phyloP scores from a whole-genome alignment of 208 protist species.

The Leishmania amazonensis region DNA sequence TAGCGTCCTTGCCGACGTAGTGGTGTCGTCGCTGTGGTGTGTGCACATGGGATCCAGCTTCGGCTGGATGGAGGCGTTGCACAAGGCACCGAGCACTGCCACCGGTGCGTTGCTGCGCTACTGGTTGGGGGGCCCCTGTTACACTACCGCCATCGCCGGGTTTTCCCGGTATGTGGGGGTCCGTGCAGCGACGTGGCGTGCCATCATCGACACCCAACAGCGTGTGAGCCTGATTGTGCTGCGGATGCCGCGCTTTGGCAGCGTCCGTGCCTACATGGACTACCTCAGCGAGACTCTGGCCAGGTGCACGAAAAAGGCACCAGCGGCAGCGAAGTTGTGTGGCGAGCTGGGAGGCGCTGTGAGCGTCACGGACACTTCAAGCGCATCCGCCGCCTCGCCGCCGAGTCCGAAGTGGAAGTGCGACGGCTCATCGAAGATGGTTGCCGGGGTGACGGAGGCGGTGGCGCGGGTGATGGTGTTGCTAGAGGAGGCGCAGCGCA shows the following conservation, averaged over 20 bases:
- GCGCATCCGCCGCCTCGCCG: too few species aligned
- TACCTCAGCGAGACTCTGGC: constrained; percentile 11
- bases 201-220: constrained; percentile 13
- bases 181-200: constrained; percentile 15
- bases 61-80: constrained; percentile 15
- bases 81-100: constrained; percentile 4
- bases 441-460: too few species aligned
- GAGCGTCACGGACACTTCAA: too few species aligned
- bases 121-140: too few species aligned
- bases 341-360: too few species aligned
- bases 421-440: too few species aligned
- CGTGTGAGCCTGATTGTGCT: constrained; percentile 20
- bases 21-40: constrained; percentile 46
- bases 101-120: too few species aligned
- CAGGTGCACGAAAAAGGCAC: too few species aligned
- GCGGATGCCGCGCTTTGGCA: constrained; percentile 35
- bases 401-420: too few species aligned
- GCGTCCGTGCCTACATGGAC: constrained; percentile 34
- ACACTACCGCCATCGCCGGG: not conserved
- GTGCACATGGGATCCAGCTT: constrained; percentile 27
- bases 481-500: too few species aligned
- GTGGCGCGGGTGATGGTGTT: too few species aligned
- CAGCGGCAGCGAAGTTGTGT: too few species aligned
- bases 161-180: constrained; percentile 26
- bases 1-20: constrained; percentile 19